Evolutionary conservation across 371 early-diverging fungal genomes (phyloP), one percentile per base, ranked within the genome.

Genomic region (Mucor mucedo): DNA sequence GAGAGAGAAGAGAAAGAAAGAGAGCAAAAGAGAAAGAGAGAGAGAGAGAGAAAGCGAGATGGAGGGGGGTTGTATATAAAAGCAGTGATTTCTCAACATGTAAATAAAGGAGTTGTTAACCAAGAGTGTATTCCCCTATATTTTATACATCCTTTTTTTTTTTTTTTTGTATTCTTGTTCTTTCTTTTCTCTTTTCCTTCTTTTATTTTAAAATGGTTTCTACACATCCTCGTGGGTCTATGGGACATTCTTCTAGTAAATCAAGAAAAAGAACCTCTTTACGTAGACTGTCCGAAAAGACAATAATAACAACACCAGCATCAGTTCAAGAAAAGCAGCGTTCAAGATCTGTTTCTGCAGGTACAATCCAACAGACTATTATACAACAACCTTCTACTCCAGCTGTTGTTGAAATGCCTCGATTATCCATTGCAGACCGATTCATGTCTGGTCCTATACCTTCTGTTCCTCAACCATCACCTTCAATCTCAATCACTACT

Each of bases 371-470:
- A 21, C 47, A 47, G 8, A 4, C 27, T 21, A n/a, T 21, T 21
- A n/a, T 52, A 32, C 60, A 54, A 40, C 49, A 61, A 58, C 66
- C 63, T 30, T 66, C 63, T 13, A 59, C 63, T 3, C 58, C 73
- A 16, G 55, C 52, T 29, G 35, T 29, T 47, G 48, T 48, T 33
- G 55, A 58, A 21, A 45, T 30, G 8, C 73, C 73, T 33, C 66
- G 69, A 27, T 40, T 76, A 28, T 75, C 78, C 8, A 78, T 78
- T 63, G 78, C 78, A 16, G 72, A 78, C 21, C 64, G 69, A 14
- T 78, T 78, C 41, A 78, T 78, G 78, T 56, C 53, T 14, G 50
- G 30, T 1, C 30, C 28, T 50, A 21, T 50, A 50, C 30, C 50
- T 28, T 29, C 50, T 10, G 6, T 30, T 30, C 32, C 13, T 8